Conservation (phyloP, 1,284 basidiomycete species). For the Cutaneotrichosporon sp. region DNA sequence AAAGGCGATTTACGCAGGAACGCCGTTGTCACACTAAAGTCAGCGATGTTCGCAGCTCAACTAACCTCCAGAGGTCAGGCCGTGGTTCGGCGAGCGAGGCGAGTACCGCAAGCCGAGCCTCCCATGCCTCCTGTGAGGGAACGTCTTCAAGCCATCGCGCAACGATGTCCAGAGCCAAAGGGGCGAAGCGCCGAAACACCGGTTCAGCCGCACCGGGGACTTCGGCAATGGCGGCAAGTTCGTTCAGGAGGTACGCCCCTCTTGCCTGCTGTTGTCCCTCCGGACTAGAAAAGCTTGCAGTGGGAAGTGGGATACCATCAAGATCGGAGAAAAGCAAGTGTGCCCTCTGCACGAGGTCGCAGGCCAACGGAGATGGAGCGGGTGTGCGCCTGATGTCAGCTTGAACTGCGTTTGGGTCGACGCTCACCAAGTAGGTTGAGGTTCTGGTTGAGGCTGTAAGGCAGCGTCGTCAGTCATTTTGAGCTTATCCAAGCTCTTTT, state of each 20-base stretch:
- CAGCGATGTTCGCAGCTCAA: constrained; percentile 5
- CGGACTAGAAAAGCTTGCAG: not conserved
- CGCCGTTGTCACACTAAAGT: constrained; percentile 21
- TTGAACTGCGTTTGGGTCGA: too few species aligned
- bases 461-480: constrained; percentile 9
- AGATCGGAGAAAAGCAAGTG: constrained; percentile 8
- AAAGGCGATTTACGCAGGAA: constrained; percentile 31
- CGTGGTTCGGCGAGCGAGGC: constrained; percentile 28
- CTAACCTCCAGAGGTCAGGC: constrained; percentile 45
- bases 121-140: constrained; percentile 23
- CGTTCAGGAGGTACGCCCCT: constrained; percentile 19
- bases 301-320: not conserved
- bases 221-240: constrained; percentile 22
- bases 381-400: constrained; percentile 2
- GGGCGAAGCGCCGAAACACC: constrained; percentile 32
- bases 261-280: not conserved
- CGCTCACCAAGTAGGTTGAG: too few species aligned
- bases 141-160: constrained; percentile 36
- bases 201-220: constrained; percentile 20
- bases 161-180: constrained; percentile 36
- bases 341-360: constrained; percentile 9
- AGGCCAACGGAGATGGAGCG: constrained; percentile 5
- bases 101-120: constrained; percentile 29
- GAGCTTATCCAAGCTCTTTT: not conserved
- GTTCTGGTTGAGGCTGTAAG: not conserved